phyloP scores from a whole-genome alignment of 495 filamentous ascomycete genomes.

The Saxophila tyrrhenica region DNA sequence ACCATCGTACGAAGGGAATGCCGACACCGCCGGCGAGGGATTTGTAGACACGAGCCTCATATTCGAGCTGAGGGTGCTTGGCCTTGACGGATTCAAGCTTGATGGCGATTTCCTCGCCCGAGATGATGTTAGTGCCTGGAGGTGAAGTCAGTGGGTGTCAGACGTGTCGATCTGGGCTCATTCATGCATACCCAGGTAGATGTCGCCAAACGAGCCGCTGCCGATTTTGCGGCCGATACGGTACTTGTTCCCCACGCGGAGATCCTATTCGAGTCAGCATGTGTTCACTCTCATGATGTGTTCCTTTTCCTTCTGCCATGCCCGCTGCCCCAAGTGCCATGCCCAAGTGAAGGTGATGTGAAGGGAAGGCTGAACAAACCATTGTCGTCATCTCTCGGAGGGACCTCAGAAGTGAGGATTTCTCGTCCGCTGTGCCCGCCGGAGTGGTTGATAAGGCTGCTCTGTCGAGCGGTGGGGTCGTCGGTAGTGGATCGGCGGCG shows the following conservation, averaged over 20 bases:
- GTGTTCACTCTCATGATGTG: background rate
- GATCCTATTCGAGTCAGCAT: slow-evolving; percentile 51
- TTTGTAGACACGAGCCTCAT: slow-evolving; percentile 99
- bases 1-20: slow-evolving; percentile 99
- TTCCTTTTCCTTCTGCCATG: background rate
- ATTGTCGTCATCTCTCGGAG: slow-evolving; percentile 20
- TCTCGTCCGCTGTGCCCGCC: background rate
- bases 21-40: slow-evolving; percentile 96
- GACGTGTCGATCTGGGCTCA: background rate
- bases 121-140: slow-evolving; percentile 98
- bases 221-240: slow-evolving; percentile 99
- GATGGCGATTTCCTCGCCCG: slow-evolving; percentile 98
- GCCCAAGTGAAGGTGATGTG: background rate
- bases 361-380: slow-evolving; percentile 8
- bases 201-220: slow-evolving; percentile 96
- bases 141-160: slow-evolving; percentile 11
- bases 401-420: slow-evolving; percentile 12
- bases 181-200: slow-evolving; percentile 72
- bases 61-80: slow-evolving; percentile 98
- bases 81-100: slow-evolving; percentile 99
- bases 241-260: slow-evolving; percentile 99
- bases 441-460: background rate
- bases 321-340: background rate
- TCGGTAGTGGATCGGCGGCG: background rate
- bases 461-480: slow-evolving; percentile 8